Percentiles rank a stretch among this genome's conserved stretches.
Conservation (phyloP, 257 asterid species). For the Solanum commersonii region DNA sequence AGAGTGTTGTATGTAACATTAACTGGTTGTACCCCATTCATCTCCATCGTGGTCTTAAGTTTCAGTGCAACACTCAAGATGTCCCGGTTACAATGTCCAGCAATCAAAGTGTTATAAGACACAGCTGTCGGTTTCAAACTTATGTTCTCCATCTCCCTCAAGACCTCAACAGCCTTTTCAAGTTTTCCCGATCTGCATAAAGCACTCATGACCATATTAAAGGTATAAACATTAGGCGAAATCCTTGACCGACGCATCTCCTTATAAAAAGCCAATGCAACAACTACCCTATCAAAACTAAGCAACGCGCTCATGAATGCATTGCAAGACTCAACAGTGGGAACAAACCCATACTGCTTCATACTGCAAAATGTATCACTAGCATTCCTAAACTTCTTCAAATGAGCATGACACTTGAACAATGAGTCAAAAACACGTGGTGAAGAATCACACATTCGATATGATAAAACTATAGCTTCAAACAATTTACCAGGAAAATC, state of each 20-base stretch:
- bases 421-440: conserved; percentile 71
- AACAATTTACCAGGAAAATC: conserved; percentile 45
- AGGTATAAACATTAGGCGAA: conserved; percentile 61
- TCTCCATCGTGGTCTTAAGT: conserved; percentile 70
- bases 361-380: conserved; percentile 54
- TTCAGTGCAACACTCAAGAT: conserved; percentile 46
- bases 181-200: conserved; percentile 49
- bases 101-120: conserved; percentile 63
- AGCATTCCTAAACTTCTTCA: conserved; percentile 75
- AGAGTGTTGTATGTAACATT: conserved; percentile 63
- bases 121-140: conserved; percentile 41
- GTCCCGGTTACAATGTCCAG: conserved; percentile 59
- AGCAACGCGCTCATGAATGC: conserved; percentile 58
- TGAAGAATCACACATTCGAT: conserved; percentile 69
- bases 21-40: conserved; percentile 38
- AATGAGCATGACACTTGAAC: conserved; percentile 67
- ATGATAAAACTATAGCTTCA: conserved; percentile 64
- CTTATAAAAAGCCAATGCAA: conserved; percentile 49
- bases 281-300: conserved; percentile 39
- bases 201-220: conserved; percentile 68
- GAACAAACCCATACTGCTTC: conserved; percentile 76
- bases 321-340: conserved; percentile 83
- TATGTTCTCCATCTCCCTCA: conserved; percentile 55
- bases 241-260: conserved; percentile 62
- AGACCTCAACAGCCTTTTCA: conserved; percentile 56